Conservation (phyloP, 2,329 filamentous ascomycete genomes). For the Colletotrichum cereale region DNA sequence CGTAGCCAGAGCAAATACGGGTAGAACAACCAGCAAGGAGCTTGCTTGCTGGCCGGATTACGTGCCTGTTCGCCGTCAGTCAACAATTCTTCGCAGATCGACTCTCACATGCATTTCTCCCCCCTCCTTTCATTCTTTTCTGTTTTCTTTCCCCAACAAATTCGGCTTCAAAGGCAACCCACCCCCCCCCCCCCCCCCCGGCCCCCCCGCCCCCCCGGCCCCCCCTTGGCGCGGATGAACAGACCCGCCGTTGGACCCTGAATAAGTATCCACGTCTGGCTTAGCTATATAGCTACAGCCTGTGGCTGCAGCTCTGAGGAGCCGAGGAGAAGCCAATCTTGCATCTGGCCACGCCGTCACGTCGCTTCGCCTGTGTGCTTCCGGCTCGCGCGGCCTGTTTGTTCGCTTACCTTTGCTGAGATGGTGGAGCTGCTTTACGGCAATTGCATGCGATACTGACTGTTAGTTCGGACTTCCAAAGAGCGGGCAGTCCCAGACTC, state of each 20-base stretch:
- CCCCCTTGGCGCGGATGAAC: slow-evolving; percentile 15
- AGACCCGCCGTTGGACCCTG: slow-evolving; percentile 36
- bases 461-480: not conserved
- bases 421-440: not conserved
- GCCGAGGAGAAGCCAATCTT: slow-evolving; percentile 27
- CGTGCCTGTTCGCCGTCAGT: slow-evolving; percentile 17
- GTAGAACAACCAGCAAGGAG: slow-evolving; percentile 25
- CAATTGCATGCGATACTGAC: not conserved
- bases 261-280: slow-evolving; percentile 16
- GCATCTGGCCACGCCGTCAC: slow-evolving; percentile 25
- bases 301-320: slow-evolving; percentile 31
- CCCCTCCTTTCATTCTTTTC: not conserved
- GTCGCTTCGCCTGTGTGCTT: slow-evolving; percentile 3
- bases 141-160: slow-evolving; percentile 36
- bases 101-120: slow-evolving; percentile 39
- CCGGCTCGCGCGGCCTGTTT: not conserved
- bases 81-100: slow-evolving; percentile 33
- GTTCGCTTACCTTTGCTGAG: slow-evolving; percentile 7
- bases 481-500: not conserved
- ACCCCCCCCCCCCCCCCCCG: slow-evolving; percentile 34
- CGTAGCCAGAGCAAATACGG: slow-evolving; percentile 2
- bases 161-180: slow-evolving; percentile 36
- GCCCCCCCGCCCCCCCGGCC: slow-evolving; percentile 16
- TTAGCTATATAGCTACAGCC: slow-evolving; percentile 9
- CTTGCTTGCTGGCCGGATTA: slow-evolving; percentile 11